Percentiles rank a stretch among this genome's conserved stretches.
Evolutionary conservation across 2,329 filamentous ascomycete species (phyloP).

Genomic region (Paecilomyces sp.): DNA sequence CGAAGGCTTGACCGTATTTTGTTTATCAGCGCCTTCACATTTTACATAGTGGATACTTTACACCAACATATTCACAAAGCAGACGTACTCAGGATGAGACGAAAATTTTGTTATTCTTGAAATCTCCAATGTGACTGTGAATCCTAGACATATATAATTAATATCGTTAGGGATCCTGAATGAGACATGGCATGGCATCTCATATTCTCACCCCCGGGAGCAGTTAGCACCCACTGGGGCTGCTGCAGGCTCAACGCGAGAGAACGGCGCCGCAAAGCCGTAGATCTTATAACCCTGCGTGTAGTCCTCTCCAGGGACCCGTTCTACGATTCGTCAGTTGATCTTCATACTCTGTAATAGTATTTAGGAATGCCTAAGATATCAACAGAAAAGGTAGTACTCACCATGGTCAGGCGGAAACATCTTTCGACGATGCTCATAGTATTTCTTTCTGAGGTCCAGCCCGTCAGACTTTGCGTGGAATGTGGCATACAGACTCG

Average conservation of each 20-base stretch:
- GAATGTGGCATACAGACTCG: slow-evolving; percentile 23
- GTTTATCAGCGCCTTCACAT: too few relatives aligned
- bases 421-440: slow-evolving; percentile 15
- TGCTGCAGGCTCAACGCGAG: slow-evolving; percentile 2
- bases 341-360: not conserved
- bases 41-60: too few relatives aligned
- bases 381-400: slow-evolving; percentile 1
- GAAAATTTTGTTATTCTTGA: too few relatives aligned
- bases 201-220: too few relatives aligned
- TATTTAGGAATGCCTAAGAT: not conserved
- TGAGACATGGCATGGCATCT: too few relatives aligned
- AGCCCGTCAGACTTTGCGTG: slow-evolving; percentile 12
- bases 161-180: too few relatives aligned
- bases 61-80: too few relatives aligned
- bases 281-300: slow-evolving; percentile 14
- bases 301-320: slow-evolving; percentile 15
- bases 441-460: slow-evolving; percentile 16
- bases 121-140: too few relatives aligned
- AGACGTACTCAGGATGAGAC: too few relatives aligned
- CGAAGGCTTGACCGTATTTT: too few relatives aligned
- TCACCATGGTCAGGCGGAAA: slow-evolving; percentile 19
- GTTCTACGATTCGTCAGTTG: slow-evolving; percentile 6
- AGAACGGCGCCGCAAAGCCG: slow-evolving; percentile 17
- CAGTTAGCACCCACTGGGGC: too few relatives aligned
- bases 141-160: too few relatives aligned